phyloP scores from a whole-genome alignment of 306 rosid genomes.

The Fragaria iinumae region DNA sequence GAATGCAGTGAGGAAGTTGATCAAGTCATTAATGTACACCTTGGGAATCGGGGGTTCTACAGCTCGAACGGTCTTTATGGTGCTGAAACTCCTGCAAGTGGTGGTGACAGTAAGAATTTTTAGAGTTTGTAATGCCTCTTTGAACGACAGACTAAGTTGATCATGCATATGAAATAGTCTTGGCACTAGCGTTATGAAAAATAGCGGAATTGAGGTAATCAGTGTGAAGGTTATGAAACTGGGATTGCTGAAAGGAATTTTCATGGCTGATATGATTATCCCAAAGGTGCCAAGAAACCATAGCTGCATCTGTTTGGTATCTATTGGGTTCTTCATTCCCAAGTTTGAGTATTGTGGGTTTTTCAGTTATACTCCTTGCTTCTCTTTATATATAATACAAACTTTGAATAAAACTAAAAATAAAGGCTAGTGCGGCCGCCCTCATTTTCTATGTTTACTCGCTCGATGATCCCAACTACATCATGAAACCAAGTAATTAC shows the following conservation, averaged over 20 bases:
- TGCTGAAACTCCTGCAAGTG: neutral
- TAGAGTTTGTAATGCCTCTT: neutral
- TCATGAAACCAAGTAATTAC: too few species aligned
- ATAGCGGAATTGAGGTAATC: neutral
- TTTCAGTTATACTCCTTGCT: neutral
- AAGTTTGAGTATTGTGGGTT: neutral
- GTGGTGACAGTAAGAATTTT: neutral
- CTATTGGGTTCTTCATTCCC: neutral
- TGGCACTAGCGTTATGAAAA: neutral
- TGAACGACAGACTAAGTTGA: neutral
- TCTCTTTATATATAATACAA: too few species aligned
- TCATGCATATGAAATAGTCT: neutral
- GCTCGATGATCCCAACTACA: too few species aligned
- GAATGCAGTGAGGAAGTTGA: constrained; percentile 3
- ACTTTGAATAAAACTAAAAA: too few species aligned
- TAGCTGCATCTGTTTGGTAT: neutral
- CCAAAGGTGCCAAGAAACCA: neutral
- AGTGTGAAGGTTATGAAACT: neutral
- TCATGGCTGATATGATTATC: neutral
- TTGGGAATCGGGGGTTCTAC: neutral
- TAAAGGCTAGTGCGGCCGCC: too few species aligned
- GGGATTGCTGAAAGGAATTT: constrained; percentile 13
- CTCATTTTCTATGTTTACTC: too few species aligned
- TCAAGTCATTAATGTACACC: too few species aligned
- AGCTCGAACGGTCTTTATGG: neutral